Evolutionary conservation across 2,329 filamentous ascomycete genomes (phyloP).

Genomic region (Fusarium equiseti): DNA sequence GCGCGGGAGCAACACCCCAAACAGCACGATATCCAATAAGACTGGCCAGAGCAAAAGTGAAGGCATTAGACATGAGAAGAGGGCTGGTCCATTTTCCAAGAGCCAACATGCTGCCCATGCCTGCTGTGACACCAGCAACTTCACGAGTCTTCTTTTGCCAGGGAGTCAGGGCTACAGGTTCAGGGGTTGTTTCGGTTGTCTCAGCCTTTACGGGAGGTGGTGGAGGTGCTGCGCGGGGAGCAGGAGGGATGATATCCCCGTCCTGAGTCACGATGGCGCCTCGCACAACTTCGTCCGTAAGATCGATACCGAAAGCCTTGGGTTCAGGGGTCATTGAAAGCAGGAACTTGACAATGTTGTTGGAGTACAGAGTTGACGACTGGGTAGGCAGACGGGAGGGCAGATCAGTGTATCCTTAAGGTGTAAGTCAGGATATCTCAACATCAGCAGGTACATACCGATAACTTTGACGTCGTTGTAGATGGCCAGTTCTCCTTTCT

Average conservation of each 20-base stretch:
- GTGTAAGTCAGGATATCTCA: constrained; percentile 40
- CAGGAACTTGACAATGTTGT: constrained; percentile 91
- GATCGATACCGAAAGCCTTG: constrained; percentile 82
- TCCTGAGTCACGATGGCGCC: constrained; percentile 85
- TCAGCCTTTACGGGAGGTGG: constrained; percentile 62
- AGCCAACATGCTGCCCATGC: constrained; percentile 80
- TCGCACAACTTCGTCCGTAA: constrained; percentile 86
- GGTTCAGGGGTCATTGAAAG: constrained; percentile 84
- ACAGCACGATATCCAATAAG: constrained; percentile 90
- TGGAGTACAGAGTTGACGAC: constrained; percentile 90
- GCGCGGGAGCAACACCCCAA: constrained; percentile 85
- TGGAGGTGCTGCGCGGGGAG: constrained; percentile 74
- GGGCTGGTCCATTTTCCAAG: constrained; percentile 85
- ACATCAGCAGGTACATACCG: constrained; percentile 61
- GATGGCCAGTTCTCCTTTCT: constrained; percentile 75
- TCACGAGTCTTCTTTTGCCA: constrained; percentile 85
- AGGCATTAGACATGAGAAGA: constrained; percentile 88
- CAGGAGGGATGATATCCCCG: constrained; percentile 80
- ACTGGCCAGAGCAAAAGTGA: constrained; percentile 86
- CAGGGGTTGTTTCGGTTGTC: constrained; percentile 59
- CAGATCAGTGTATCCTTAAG: constrained; percentile 81
- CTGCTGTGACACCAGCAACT: constrained; percentile 79
- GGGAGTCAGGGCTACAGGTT: constrained; percentile 77
- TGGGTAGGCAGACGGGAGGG: constrained; percentile 89
- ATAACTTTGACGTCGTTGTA: constrained; percentile 88